These are phyloP conservation scores for Marasmius tenuissimus DNA, from an alignment of 1,284 basidiomycete genomes.

Conservation along the genomic window DNA sequence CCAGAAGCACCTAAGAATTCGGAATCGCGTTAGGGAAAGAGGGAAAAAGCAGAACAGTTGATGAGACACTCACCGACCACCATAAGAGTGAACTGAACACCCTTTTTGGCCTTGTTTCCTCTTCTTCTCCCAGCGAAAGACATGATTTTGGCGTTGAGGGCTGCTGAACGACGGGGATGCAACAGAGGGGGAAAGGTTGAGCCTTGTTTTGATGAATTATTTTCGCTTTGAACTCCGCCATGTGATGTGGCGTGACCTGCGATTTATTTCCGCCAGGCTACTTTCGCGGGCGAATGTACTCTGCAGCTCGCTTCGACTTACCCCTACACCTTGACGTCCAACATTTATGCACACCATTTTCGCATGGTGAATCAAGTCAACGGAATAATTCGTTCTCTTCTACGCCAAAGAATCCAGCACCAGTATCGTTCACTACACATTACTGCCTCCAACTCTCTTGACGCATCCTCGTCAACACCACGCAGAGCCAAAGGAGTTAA, in stretches of 20 bases:
- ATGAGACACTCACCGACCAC: constrained; percentile 73
- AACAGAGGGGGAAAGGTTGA: constrained; percentile 2
- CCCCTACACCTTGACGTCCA: background rate
- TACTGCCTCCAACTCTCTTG: background rate
- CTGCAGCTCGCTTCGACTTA: background rate
- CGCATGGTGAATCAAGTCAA: background rate
- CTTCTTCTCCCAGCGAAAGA: constrained; percentile 84
- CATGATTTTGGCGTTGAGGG: constrained; percentile 45
- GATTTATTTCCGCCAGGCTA: constrained; percentile 5
- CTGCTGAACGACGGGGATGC: constrained; percentile 16
- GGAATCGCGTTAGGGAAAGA: constrained; percentile 20
- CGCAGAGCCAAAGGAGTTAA: background rate
- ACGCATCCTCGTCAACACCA: background rate
- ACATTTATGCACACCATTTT: background rate
- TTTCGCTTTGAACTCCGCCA: constrained; percentile 40
- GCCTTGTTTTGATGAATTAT: constrained; percentile 9
- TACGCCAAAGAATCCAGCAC: background rate
- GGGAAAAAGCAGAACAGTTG: constrained; percentile 10
- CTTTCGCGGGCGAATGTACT: background rate
- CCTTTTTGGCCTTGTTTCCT: constrained; percentile 96
- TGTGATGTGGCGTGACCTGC: constrained; percentile 31
- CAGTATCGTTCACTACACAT: background rate
- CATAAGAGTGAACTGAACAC: constrained; percentile 95
- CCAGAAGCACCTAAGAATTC: constrained; percentile 81
- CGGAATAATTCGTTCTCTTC: background rate